Evolutionary conservation across 2,329 filamentous ascomycete genomes (phyloP), one percentile per base, ranked within the genome.

Genomic region (Colletotrichum musicola): DNA sequence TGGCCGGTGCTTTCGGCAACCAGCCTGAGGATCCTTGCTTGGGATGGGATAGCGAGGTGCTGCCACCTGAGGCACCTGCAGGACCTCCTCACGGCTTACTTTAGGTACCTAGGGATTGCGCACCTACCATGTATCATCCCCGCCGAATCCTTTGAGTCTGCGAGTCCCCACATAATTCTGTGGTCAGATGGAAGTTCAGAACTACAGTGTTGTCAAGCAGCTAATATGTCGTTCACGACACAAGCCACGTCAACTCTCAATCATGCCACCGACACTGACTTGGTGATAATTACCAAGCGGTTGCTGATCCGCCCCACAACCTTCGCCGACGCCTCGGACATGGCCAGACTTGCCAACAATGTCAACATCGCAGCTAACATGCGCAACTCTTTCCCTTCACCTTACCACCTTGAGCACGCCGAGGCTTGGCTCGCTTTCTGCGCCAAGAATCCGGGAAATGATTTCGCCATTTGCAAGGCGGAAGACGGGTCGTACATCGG

Each of bases 401-500:
- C 65, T 4, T 78, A 77, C 59, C 75, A 74, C 2, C 61, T 77
- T 2, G 72, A 74, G n/a, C 72, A 76, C 47, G 77, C 76, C 50
- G 50, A 72, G 6, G 62, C 71, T 71, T 78, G 75, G 73, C 73
- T 80, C 53, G 59, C n/a, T 9, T 51, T 72, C 4, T 58, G 59
- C 20, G 68, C 68, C 3, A 60, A 18, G 40, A 27, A 54, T 35
- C 72, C 62, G 62, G 71, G 51, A 67, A 73, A 76, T 44, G 72
- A 80, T 73, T 80, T 78, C 22, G 81, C 74, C 69, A 77, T 85
- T 66, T 79, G 73, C 72, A 59, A 74, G 25, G 67, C 69, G 1
- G 74, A 75, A 16, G 78, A 79, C 62, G 75, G 76, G 18, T 72
- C 76, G 9, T 77, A 80, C 58, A 74, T 81, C 9, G 86, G 86